Percentiles rank a stretch among this genome's conserved stretches.
These are phyloP conservation scores for Magnaporthales sp. DNA, from an alignment of 2,329 filamentous ascomycete species.

Conservation along the genomic window DNA sequence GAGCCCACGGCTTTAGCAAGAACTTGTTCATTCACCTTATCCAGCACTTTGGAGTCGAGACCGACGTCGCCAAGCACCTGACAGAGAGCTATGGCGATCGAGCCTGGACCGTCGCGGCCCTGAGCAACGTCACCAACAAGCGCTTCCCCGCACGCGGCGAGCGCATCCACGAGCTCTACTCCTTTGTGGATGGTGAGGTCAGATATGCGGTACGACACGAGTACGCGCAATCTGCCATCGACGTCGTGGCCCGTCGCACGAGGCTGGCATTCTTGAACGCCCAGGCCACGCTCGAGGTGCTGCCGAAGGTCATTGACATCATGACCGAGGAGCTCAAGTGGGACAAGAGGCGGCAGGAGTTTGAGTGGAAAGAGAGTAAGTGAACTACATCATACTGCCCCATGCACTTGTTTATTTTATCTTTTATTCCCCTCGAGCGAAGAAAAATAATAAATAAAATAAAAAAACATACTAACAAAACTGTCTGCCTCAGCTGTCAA, in stretches of 20 bases:
- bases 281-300: slow-evolving; percentile 77
- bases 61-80: slow-evolving; percentile 83
- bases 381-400: slow-evolving; percentile 13
- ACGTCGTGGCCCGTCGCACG: slow-evolving; percentile 78
- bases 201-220: slow-evolving; percentile 82
- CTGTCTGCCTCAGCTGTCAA: slow-evolving; percentile 34
- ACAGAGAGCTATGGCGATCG: slow-evolving; percentile 84
- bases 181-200: slow-evolving; percentile 87
- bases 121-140: slow-evolving; percentile 67
- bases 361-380: slow-evolving; percentile 72
- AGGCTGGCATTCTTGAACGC: slow-evolving; percentile 86
- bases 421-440: too few species aligned
- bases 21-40: slow-evolving; percentile 91
- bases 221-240: slow-evolving; percentile 84
- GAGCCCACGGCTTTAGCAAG: slow-evolving; percentile 77
- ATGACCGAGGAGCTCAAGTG: slow-evolving; percentile 81
- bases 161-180: slow-evolving; percentile 72
- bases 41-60: slow-evolving; percentile 87
- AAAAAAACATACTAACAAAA: slow-evolving; percentile 7
- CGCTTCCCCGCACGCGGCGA: slow-evolving; percentile 78
- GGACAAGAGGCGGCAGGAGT: slow-evolving; percentile 62
- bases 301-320: slow-evolving; percentile 79
- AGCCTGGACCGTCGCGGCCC: slow-evolving; percentile 79
- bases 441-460: too few species aligned
- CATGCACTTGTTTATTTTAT: too few species aligned